Evolutionary conservation across 73 alveolate genomes (phyloP), one percentile per base, ranked within the genome.

Genomic region (Breviolum minutum): DNA sequence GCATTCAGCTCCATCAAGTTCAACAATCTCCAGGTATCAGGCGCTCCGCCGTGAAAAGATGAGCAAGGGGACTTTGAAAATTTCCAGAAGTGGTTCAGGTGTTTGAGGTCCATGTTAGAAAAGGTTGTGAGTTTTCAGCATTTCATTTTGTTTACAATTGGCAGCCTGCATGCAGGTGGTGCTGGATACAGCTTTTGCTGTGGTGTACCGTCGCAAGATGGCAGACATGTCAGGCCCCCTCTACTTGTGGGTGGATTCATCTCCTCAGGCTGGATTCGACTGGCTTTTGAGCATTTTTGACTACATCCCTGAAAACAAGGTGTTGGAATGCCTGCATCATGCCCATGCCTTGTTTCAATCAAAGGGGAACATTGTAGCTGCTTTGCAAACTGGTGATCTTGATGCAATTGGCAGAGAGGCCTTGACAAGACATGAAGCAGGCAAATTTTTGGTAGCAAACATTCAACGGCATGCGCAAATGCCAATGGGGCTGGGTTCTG

Each of bases 401-500:
- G 92, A 83, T 14, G 40, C 16, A 22, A 26, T 83, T 19, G 29
- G 27, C 11, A 73, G 48, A 8, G 40, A 54, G 16, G 92, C 92
- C 24, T 2, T 4, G 17, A 24, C 22, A 20, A 26, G 95, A 19
- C 30, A n/a, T 2, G 80, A 14, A 9, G 79, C 63, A 16, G 81
- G 82, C 9, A 8, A 13, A 7, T 64, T 63, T 87, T 73, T 87
- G 24, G 26, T 8, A 17, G 66, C 63, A 9, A 66, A 63, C 40
- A 68, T 87, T 32, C n/a, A 6, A 26, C 26, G 40, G 68, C 95
- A 87, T 61, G 13, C 8, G 24, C 95, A 87, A 32, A n/a, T 64
- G 68, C 95, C 95, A 1, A 32, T 87, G 63, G 79, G 69, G 71
- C 68, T 87, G 27, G 84, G 95, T 12, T 12, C 64, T 11, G 95